Evolutionary conservation across 371 early-diverging fungal species (phyloP), one percentile per base, ranked within the genome.

Genomic region (Amoeboradix gromovi): DNA sequence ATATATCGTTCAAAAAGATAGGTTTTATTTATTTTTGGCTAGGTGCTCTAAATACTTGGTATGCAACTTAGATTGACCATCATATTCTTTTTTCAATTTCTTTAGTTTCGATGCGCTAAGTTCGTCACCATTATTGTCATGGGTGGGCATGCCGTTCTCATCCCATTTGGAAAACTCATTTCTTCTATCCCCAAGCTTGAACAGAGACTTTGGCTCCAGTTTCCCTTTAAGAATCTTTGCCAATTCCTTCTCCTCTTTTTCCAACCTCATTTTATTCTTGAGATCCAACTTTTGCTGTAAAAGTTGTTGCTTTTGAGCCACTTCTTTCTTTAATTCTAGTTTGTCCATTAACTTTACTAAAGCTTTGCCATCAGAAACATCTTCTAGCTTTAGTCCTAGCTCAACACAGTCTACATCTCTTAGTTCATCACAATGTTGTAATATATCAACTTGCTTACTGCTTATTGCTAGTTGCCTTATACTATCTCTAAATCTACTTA

Each of bases 341-440:
- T 82, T 82, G 70, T 88, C 85, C 12, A 88, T 85, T 66, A 94
- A 76, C 76, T 93, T 95, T 73, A 93, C 87, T 71, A 93, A 78
- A 0, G 94, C 92, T 66, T 79, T 83, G 66, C 91, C 92, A 76
- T 87, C 79, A 71, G 91, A 92, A 71, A 88, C 87, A 75, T 95
- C 96, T 72, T 93, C 96, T 69, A 95, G 77, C 0, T 84, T 78
- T 1, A 95, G 89, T 32, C 92, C 91, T 29, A 92, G 79, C 17
- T 87, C 85, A 2, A 86, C 84, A 68, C 92, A 77, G 48, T 88
- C 87, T 16, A 82, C 80, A 76, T 95, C 94, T 68, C 96, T 86
- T 68, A 95, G 72, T 73, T 79, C 78, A 78, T 95, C 96, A 73
- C 87, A 86, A 30, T 89, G 73, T 17, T 75, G 75, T 66, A 95